A percentile compares a stretch with the other conserved stretches of the same genome.
Conservation (phyloP, 495 filamentous ascomycete species). For the Trichoderma orchidacearum region DNA sequence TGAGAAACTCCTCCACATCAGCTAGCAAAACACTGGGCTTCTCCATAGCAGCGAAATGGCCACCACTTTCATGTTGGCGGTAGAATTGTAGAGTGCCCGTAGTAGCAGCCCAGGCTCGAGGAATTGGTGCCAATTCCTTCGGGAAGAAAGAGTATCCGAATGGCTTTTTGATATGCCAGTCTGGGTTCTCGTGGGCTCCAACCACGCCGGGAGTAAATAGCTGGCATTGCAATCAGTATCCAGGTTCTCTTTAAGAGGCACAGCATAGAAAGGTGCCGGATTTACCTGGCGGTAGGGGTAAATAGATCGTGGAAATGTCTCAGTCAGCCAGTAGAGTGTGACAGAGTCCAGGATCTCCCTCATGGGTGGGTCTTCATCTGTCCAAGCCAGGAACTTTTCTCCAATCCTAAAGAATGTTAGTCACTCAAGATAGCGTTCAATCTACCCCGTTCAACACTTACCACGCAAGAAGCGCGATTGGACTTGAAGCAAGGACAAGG, state of each 20-base stretch:
- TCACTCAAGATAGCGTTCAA: not conserved
- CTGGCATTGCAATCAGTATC: not conserved
- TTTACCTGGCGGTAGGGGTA: constrained; percentile 37
- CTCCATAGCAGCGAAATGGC: constrained; percentile 48
- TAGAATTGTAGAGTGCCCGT: constrained; percentile 34
- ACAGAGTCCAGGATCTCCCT: constrained; percentile 41
- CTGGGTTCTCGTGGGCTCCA: constrained; percentile 12
- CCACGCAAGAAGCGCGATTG: constrained; percentile 48
- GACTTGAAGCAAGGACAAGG: constrained; percentile 34
- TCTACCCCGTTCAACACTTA: constrained; percentile 9
- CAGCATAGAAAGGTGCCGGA: not conserved
- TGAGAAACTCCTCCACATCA: constrained; percentile 40
- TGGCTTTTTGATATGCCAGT: constrained; percentile 32
- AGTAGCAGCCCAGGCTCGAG: constrained; percentile 31
- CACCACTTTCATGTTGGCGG: constrained; percentile 34
- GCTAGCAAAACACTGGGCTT: constrained; percentile 29
- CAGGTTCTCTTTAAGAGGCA: too few relatives aligned
- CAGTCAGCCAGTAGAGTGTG: constrained; percentile 47
- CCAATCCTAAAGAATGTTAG: constrained; percentile 28
- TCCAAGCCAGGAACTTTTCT: constrained; percentile 49
- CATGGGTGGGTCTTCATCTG: constrained; percentile 31
- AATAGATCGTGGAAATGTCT: constrained; percentile 38
- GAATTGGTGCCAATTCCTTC: constrained; percentile 31
- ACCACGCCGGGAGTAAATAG: constrained; percentile 14
- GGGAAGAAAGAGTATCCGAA: constrained; percentile 42